phyloP scores from a whole-genome alignment of 805 yeast species.

The Phaffomyces opuntiae region DNA sequence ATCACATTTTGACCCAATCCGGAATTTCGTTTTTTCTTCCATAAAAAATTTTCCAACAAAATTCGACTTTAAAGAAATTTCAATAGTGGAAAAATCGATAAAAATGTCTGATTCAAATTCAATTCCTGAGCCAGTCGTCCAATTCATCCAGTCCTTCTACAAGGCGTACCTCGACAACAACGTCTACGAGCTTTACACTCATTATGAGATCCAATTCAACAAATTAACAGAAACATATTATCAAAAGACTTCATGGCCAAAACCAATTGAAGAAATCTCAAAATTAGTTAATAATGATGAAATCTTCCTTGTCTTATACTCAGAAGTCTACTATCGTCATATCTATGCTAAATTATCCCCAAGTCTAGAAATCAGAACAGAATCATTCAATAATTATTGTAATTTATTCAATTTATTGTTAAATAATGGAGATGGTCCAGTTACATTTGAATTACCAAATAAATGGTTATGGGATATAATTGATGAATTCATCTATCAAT shows the following conservation, averaged over 20 bases:
- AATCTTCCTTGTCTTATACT: slow-evolving; percentile 37
- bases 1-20: too few relatives aligned
- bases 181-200: slow-evolving; percentile 34
- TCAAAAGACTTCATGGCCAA: slow-evolving; percentile 38
- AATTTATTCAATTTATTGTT: slow-evolving; percentile 38
- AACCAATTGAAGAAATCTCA: slow-evolving; percentile 34
- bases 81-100: neutral
- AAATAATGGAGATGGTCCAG: slow-evolving; percentile 36
- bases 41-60: neutral
- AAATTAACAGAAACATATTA: slow-evolving; percentile 38
- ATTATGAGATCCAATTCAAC: slow-evolving; percentile 39
- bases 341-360: slow-evolving; percentile 38
- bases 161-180: slow-evolving; percentile 36
- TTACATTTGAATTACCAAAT: slow-evolving; percentile 38
- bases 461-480: slow-evolving; percentile 47
- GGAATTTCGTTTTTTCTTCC: too few relatives aligned
- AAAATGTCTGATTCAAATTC: neutral
- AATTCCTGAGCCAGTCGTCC: slow-evolving; percentile 38
- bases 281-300: slow-evolving; percentile 38
- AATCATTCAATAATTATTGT: slow-evolving; percentile 43
- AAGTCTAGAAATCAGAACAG: slow-evolving; percentile 36
- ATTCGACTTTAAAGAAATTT: too few relatives aligned
- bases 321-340: slow-evolving; percentile 45
- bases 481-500: slow-evolving; percentile 47
- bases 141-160: slow-evolving; percentile 37